Conservation (phyloP, 176 grass and related monocot species). For the Ensete glaucum region DNA sequence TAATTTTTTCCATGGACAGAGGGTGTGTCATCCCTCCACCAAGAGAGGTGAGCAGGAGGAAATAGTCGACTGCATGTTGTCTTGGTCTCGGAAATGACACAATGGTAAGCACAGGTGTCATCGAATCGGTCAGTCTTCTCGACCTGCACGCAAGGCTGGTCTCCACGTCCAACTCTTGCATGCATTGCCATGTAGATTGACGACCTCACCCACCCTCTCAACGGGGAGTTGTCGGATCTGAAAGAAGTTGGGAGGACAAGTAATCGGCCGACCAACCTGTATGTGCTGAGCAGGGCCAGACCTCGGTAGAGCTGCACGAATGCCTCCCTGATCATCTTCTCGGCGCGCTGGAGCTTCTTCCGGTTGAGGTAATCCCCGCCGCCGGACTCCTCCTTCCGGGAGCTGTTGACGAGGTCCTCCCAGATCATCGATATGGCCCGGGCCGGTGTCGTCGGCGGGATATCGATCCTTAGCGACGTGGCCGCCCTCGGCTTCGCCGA, state of each 20-base stretch:
- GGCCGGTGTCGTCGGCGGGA: constrained; percentile 27
- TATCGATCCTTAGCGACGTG: constrained; percentile 34
- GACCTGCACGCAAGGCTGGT: too few species aligned
- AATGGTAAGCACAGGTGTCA: too few species aligned
- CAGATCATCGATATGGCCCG: constrained; percentile 29
- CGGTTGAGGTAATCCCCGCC: constrained; percentile 24
- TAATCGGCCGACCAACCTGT: constrained; percentile 15
- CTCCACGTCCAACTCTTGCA: too few species aligned
- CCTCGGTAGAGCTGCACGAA: constrained; percentile 36
- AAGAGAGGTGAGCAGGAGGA: too few species aligned
- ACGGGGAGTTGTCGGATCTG: background rate
- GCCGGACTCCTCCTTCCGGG: constrained; percentile 11
- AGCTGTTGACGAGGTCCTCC: constrained; percentile 33
- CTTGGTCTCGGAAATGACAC: too few species aligned
- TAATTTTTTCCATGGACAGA: too few species aligned
- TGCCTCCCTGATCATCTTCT: constrained; percentile 37
- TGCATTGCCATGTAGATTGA: background rate
- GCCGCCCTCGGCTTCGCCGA: constrained; percentile 17
- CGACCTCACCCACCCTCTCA: background rate
- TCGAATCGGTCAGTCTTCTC: too few species aligned
- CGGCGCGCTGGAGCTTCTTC: constrained; percentile 36
- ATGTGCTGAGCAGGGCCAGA: constrained; percentile 27
- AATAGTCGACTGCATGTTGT: too few species aligned
- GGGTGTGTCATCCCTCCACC: too few species aligned
- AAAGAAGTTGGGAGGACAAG: background rate